Conservation (phyloP, 169 alveolate genomes). For the Eimeria maxima region DNA sequence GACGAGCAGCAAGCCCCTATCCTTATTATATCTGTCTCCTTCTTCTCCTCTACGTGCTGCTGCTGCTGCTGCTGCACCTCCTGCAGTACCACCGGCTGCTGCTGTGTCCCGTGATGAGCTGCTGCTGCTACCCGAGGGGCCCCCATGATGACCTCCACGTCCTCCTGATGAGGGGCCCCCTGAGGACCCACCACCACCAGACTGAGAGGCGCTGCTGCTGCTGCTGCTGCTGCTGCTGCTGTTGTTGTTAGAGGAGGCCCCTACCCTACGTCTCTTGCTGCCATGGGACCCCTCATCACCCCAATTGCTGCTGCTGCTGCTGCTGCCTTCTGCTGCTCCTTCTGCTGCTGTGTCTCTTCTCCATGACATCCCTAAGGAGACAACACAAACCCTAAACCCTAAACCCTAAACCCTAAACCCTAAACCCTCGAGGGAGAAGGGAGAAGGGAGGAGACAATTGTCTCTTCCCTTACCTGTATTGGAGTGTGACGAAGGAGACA, state of each 20-base stretch:
- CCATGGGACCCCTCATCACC: background rate
- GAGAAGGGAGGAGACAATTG: background rate
- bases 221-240: background rate
- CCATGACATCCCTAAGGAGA: background rate
- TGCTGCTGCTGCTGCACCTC: too few species aligned
- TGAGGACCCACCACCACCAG: background rate
- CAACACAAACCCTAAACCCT: too few species aligned
- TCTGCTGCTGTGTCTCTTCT: background rate
- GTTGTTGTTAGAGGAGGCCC: background rate
- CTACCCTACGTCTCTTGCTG: slow-evolving; percentile 28
- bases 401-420: background rate
- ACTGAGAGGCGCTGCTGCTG: slow-evolving; percentile 12
- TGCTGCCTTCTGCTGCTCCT: background rate
- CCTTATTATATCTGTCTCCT: background rate
- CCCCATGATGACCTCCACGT: background rate
- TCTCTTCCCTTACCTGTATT: too few species aligned
- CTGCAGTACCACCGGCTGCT: too few species aligned
- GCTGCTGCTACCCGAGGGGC: too few species aligned
- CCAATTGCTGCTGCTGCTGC: slow-evolving; percentile 39
- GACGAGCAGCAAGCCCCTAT: slow-evolving; percentile 52
- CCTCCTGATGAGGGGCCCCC: slow-evolving; percentile 20
- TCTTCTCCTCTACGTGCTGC: background rate
- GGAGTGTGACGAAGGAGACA: too few species aligned
- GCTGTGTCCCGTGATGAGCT: too few species aligned
- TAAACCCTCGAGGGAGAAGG: background rate